Conservation (phyloP, 768 basidiomycete species). For the Lepiota venenata region DNA sequence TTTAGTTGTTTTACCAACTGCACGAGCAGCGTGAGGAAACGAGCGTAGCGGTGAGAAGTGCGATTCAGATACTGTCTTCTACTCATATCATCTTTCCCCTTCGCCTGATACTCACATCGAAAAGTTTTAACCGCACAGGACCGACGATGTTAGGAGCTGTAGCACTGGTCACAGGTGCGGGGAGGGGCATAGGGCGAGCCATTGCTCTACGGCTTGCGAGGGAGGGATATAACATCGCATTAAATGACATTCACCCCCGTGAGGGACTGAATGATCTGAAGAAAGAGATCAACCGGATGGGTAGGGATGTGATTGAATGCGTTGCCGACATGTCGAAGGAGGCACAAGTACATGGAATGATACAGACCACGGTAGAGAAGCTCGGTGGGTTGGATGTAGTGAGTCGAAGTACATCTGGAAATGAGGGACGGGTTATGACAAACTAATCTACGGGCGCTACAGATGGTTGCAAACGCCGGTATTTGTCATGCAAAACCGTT, state of each 20-base stretch:
- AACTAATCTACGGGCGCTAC: neutral
- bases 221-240: slow-evolving; percentile 44
- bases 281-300: slow-evolving; percentile 24
- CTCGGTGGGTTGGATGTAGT: slow-evolving; percentile 49
- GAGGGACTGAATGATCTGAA: slow-evolving; percentile 25
- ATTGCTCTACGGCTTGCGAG: slow-evolving; percentile 43
- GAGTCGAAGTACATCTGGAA: slow-evolving; percentile 12
- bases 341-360: slow-evolving; percentile 36
- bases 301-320: slow-evolving; percentile 17
- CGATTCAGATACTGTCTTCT: too few species aligned
- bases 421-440: too few species aligned
- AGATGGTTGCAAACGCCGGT: slow-evolving; percentile 49
- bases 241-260: slow-evolving; percentile 38
- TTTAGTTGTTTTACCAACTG: too few species aligned
- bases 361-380: slow-evolving; percentile 26
- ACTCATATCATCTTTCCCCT: too few species aligned
- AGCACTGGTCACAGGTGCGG: slow-evolving; percentile 33
- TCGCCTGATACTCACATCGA: too few species aligned
- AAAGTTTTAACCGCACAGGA: neutral
- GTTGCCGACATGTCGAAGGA: slow-evolving; percentile 40
- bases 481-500: slow-evolving; percentile 18
- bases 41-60: too few species aligned
- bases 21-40: too few species aligned
- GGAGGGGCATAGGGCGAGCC: slow-evolving; percentile 45
- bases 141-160: slow-evolving; percentile 6